phyloP scores from a whole-genome alignment of 352 stramenopile genomes.

The Phytopythium montanum region DNA sequence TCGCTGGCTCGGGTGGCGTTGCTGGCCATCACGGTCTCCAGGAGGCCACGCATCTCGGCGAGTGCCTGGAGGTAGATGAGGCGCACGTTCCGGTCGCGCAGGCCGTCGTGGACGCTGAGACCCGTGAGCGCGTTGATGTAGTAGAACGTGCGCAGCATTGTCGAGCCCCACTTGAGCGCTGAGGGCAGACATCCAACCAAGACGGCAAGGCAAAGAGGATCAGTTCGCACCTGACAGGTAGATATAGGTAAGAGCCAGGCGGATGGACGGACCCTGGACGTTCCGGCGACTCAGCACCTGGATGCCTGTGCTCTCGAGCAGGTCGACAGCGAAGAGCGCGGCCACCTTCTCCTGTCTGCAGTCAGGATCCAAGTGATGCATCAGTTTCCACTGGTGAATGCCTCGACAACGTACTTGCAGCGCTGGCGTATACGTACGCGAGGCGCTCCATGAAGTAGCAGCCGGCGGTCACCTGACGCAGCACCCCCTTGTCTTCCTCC shows the following conservation, averaged over 20 bases:
- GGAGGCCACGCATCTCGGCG: constrained; percentile 60
- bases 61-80: constrained; percentile 69
- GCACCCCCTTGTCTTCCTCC: constrained; percentile 31
- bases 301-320: constrained; percentile 70
- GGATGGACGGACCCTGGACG: constrained; percentile 42
- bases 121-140: constrained; percentile 72
- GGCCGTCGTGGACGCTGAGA: constrained; percentile 37
- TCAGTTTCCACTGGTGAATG: not conserved
- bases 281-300: constrained; percentile 75
- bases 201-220: too few species aligned
- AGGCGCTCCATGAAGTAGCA: constrained; percentile 81
- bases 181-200: not conserved
- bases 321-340: constrained; percentile 63
- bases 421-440: constrained; percentile 32
- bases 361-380: not conserved
- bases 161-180: constrained; percentile 80
- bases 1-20: constrained; percentile 17
- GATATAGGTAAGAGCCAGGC: too few species aligned
- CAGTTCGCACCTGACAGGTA: too few species aligned
- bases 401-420: too few species aligned
- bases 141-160: constrained; percentile 78
- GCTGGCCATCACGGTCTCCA: constrained; percentile 40
- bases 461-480: constrained; percentile 60
- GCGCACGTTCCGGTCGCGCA: constrained; percentile 63
- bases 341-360: constrained; percentile 65